phyloP scores from a whole-genome alignment of 2,329 filamentous ascomycete genomes.

The Nemania abortiva region DNA sequence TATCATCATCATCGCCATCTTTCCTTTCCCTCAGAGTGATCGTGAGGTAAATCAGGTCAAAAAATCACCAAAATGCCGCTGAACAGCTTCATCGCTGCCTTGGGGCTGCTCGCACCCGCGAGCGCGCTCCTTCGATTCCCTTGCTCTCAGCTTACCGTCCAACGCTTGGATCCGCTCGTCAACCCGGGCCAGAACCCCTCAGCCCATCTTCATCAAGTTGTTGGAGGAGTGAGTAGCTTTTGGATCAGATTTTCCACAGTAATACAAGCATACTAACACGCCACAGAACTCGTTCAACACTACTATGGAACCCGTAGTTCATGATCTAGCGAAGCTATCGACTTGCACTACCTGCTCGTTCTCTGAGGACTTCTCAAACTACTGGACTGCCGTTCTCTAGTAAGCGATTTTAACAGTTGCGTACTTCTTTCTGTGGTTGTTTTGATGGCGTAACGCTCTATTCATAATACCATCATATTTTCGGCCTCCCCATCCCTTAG shows the following conservation, averaged over 20 bases:
- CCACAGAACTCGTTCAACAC: slow-evolving; percentile 60
- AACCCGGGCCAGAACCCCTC: slow-evolving; percentile 63
- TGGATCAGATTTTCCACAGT: not conserved
- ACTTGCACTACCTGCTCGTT: slow-evolving; percentile 52
- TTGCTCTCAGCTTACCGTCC: slow-evolving; percentile 49
- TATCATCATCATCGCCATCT: not conserved
- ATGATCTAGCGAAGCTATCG: slow-evolving; percentile 54
- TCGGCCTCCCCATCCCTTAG: not conserved
- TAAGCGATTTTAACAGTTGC: not conserved
- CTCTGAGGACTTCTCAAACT: slow-evolving; percentile 47
- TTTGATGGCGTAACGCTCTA: not conserved
- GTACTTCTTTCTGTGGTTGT: not conserved
- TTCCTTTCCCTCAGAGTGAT: not conserved
- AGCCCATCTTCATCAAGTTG: slow-evolving; percentile 69
- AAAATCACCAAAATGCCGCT: slow-evolving; percentile 29
- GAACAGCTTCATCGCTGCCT: slow-evolving; percentile 30
- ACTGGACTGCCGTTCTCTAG: slow-evolving; percentile 51
- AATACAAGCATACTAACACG: slow-evolving; percentile 23
- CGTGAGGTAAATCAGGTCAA: not conserved
- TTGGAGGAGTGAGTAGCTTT: slow-evolving; percentile 58
- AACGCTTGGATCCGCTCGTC: slow-evolving; percentile 56
- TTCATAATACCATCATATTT: not conserved
- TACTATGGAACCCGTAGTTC: slow-evolving; percentile 54
- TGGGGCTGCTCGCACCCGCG: slow-evolving; percentile 39
- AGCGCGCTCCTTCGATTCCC: slow-evolving; percentile 48